Conservation (phyloP, 202 grass and related monocot genomes). For the Zizania palustris region DNA sequence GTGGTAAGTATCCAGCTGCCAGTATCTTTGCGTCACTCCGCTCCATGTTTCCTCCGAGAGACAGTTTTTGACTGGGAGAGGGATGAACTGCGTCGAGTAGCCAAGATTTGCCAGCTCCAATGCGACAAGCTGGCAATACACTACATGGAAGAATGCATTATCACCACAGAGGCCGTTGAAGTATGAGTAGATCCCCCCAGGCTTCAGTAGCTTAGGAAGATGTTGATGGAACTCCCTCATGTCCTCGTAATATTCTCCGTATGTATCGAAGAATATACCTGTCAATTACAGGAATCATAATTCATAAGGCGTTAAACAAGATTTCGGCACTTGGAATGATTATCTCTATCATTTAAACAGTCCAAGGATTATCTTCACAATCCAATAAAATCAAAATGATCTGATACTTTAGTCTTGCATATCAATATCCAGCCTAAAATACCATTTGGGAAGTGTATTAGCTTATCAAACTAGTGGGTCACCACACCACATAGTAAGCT, state of each 20-base stretch:
- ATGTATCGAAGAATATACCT: conserved; percentile 94
- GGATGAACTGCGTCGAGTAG: conserved; percentile 82
- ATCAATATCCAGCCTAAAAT: background rate
- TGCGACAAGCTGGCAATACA: conserved; percentile 83
- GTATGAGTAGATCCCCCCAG: conserved; percentile 88
- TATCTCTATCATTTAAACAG: background rate
- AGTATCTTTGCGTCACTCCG: conserved; percentile 87
- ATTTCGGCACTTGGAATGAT: background rate
- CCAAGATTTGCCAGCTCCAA: conserved; percentile 74
- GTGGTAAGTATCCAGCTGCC: conserved; percentile 89
- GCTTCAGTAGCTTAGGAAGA: conserved; percentile 70
- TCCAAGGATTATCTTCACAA: background rate
- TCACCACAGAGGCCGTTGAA: conserved; percentile 94
- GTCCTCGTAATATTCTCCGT: conserved; percentile 93
- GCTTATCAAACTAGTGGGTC: conserved; percentile 2
- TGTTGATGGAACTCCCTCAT: conserved; percentile 83
- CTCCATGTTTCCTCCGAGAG: conserved; percentile 68
- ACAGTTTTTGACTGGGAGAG: conserved; percentile 85
- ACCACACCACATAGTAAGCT: background rate
- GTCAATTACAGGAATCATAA: background rate
- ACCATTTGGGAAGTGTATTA: background rate
- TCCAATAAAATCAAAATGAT: background rate
- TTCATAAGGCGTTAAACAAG: background rate
- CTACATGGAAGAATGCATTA: conserved; percentile 91
- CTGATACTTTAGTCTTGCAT: background rate